These are phyloP conservation scores for Cladosporium sp. DNA, from an alignment of 2,329 filamentous ascomycete genomes.

Conservation along the genomic window DNA sequence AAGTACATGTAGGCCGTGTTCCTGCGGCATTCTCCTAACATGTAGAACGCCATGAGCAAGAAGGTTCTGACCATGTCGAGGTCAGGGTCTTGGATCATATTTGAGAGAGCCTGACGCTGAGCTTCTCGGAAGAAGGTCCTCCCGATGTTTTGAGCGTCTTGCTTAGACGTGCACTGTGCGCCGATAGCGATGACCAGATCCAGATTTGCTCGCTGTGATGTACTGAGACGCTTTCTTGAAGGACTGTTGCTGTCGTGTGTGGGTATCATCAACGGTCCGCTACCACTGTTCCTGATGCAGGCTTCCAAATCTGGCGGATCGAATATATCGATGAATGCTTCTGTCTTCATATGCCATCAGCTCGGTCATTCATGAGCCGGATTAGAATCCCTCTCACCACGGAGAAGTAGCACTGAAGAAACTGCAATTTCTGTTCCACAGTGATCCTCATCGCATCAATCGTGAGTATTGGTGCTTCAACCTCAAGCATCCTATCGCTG, in stretches of 20 bases:
- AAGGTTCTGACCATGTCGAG: conserved; percentile 52
- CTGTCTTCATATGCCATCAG: conserved; percentile 41
- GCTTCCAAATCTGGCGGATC: conserved; percentile 24
- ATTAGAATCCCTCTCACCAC: too few species aligned
- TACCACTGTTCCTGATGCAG: conserved; percentile 17
- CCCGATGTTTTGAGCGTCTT: conserved; percentile 19
- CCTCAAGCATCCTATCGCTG: conserved; percentile 53
- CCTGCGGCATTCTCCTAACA: conserved; percentile 55
- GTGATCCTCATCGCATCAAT: conserved; percentile 24
- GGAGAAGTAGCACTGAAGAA: conserved; percentile 32
- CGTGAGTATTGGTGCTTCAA: conserved; percentile 18
- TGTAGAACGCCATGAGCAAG: conserved; percentile 56
- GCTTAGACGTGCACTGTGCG: conserved; percentile 40
- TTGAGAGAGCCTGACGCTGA: conserved; percentile 46
- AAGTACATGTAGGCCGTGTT: conserved; percentile 63
- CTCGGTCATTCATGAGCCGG: too few species aligned
- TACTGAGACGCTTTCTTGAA: conserved; percentile 28
- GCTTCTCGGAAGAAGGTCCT: conserved; percentile 47
- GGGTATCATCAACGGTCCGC: conserved; percentile 12
- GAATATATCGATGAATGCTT: conserved; percentile 36
- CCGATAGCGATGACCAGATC: conserved; percentile 50
- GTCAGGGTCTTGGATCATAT: conserved; percentile 52
- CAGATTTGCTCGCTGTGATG: conserved; percentile 10
- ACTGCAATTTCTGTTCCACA: conserved; percentile 30
- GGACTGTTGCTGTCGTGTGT: conserved; percentile 23